A percentile compares a stretch with the other conserved stretches of the same genome.
Conservation (phyloP, 768 basidiomycete genomes). For the Boletus reticulatus region DNA sequence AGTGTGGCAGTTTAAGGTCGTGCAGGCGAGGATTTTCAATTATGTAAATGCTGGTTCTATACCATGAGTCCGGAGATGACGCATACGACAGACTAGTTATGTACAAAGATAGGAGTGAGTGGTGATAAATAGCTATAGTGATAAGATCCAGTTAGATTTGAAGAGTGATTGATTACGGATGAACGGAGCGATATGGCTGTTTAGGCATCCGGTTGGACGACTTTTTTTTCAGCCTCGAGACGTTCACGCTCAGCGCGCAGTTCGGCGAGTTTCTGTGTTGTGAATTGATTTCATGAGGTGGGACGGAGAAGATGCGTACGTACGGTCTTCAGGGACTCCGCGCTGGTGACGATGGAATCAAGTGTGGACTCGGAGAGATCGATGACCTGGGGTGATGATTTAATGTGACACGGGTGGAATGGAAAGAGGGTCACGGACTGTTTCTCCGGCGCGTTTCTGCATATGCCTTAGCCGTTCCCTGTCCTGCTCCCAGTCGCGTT, state of each 20-base stretch:
- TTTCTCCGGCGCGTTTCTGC: conserved; percentile 48
- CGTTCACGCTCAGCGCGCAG: conserved; percentile 31
- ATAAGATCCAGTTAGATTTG: conserved; percentile 30
- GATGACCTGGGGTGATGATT: conserved; percentile 38
- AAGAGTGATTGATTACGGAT: conserved; percentile 23
- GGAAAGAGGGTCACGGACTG: conserved; percentile 34
- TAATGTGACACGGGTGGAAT: background rate
- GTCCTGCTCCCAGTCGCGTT: conserved; percentile 45
- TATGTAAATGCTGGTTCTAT: background rate
- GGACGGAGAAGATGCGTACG: conserved; percentile 21
- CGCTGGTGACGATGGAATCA: conserved; percentile 53
- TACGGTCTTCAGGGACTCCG: conserved; percentile 61
- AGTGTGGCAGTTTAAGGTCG: conserved; percentile 14
- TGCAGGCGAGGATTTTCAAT: background rate
- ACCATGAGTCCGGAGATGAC: background rate
- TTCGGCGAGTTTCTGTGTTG: conserved; percentile 33
- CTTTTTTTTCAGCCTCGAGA: conserved; percentile 48
- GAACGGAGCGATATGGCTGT: conserved; percentile 11
- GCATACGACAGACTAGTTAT: background rate
- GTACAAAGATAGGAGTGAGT: background rate
- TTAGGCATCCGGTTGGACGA: conserved; percentile 24
- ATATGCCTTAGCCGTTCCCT: conserved; percentile 45
- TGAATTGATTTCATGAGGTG: background rate
- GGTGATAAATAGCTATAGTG: conserved; percentile 10
- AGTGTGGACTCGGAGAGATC: conserved; percentile 69